A percentile compares a stretch with the other conserved stretches of the same genome.
These are phyloP conservation scores for Xerocomellus dryophilus DNA, from an alignment of 768 basidiomycete species.

Conservation along the genomic window DNA sequence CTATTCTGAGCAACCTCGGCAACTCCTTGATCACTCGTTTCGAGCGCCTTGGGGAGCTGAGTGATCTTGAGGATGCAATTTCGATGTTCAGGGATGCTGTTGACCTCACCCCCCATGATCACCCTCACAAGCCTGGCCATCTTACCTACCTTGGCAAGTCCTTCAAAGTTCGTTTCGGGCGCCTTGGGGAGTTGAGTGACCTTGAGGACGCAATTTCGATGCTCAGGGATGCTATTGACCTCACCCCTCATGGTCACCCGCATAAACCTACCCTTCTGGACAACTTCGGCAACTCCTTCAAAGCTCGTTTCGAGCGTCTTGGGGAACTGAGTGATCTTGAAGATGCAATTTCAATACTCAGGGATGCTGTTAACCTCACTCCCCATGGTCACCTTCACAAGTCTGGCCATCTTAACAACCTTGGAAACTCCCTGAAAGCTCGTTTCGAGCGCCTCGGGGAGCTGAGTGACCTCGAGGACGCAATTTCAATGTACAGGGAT, in stretches of 20 bases:
- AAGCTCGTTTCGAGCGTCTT: not conserved
- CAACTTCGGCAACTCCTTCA: too few relatives aligned
- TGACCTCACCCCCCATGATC: not conserved
- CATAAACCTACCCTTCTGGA: too few relatives aligned
- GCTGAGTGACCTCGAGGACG: not conserved
- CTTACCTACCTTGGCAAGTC: not conserved
- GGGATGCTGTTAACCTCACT: not conserved
- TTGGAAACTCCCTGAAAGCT: not conserved
- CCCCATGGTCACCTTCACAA: not conserved
- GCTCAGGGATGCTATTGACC: too few relatives aligned
- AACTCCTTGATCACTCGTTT: not conserved
- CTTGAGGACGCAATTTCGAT: not conserved
- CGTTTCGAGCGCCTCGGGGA: conserved; percentile 1
- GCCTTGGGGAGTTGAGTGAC: not conserved
- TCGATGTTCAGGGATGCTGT: not conserved
- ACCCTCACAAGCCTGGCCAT: not conserved
- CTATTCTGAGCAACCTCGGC: not conserved
- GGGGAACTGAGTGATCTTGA: not conserved
- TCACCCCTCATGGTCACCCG: too few relatives aligned
- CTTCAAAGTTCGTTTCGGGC: not conserved
- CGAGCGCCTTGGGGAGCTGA: not conserved
- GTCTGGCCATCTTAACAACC: not conserved
- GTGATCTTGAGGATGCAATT: not conserved
- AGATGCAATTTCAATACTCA: not conserved
- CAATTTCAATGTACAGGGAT: not conserved